Base-by-base conservation (phyloP, 2,329 filamentous ascomycete genomes). In the Eutypa lata region DNA sequence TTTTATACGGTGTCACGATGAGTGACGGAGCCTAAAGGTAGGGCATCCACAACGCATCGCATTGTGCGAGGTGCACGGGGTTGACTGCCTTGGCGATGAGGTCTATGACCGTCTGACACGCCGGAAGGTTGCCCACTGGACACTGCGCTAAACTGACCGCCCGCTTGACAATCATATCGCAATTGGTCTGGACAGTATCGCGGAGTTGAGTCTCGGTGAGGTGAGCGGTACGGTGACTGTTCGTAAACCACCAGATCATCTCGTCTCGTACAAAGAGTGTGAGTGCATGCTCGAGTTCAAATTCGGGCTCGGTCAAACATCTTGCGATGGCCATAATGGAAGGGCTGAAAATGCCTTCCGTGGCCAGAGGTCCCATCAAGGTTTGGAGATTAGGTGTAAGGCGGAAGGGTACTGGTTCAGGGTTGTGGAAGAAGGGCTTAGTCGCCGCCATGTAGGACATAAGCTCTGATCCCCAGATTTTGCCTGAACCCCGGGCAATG, bases 101-200 rank as follows among this genome's bases (percentile, higher is more conserved):
- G 73, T 99, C 94, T 65, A 99, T 93, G 28, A 96, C 91, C 40
- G 93, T 97, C 79, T 99, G 94, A 71, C 96, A 96, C 22, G 93
- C 93, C 7, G 94, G 94, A 61, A 99, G 74, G 66, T 91, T 93
- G 58, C 89, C 87, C 31, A 84, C 83, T 0, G 89, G 89, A 57
- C 78, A 80, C 64, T 91, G 89, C 1, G 93, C 93, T 51, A 99
- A 77, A 66, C 87, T 91, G 58, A 91, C 81, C 3, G 93, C 93
- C 56, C 91, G 84, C 77, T 96, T 96, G 49, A 97, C 91, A 54
- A 99, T 91, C 61, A 91, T 82, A 54, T 97, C 91, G 61, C 88
- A 91, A 71, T 99, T 99, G 50, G 82, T 78, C 72, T 91, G 87
- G 33, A 96, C 92, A 57, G 87, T 83, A 53, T 94, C 90, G 21